Conservation (phyloP, 371 early-diverging fungal species). For the Mortierella sp. region DNA sequence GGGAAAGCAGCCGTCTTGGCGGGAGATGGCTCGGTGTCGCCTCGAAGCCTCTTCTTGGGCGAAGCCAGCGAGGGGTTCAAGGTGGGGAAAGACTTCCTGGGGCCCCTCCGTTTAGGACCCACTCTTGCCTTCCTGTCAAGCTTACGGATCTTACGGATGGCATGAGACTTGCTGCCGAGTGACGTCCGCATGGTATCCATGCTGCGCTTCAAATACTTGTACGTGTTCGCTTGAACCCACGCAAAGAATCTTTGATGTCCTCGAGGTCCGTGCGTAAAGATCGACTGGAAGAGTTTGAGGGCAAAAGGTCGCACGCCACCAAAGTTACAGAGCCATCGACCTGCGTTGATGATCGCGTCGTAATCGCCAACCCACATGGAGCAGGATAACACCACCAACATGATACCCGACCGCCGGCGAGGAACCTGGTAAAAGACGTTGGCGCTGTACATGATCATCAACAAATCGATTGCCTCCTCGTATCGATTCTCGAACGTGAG, state of each 20-base stretch:
- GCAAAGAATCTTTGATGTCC: slow-evolving; percentile 27
- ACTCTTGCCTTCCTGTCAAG: not conserved
- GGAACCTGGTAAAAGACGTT: slow-evolving; percentile 79
- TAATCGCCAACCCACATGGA: slow-evolving; percentile 51
- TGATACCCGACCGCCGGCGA: slow-evolving; percentile 60
- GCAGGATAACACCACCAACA: slow-evolving; percentile 64
- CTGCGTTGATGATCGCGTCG: slow-evolving; percentile 34
- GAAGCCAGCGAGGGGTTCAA: slow-evolving; percentile 11
- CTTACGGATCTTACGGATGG: slow-evolving; percentile 23
- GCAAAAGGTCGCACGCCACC: slow-evolving; percentile 45
- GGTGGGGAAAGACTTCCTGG: slow-evolving; percentile 10
- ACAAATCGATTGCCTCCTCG: slow-evolving; percentile 72
- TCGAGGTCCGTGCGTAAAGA: slow-evolving; percentile 37
- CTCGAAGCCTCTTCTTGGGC: slow-evolving; percentile 19
- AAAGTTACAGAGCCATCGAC: slow-evolving; percentile 38
- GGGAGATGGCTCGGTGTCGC: not conserved
- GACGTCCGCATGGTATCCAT: slow-evolving; percentile 36
- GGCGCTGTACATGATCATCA: slow-evolving; percentile 71
- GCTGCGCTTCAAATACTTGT: slow-evolving; percentile 43
- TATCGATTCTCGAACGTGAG: slow-evolving; percentile 69
- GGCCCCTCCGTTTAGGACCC: slow-evolving; percentile 2
- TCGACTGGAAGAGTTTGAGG: slow-evolving; percentile 30
- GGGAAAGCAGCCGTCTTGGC: slow-evolving; percentile 12
- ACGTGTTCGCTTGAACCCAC: slow-evolving; percentile 40
- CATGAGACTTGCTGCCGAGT: slow-evolving; percentile 20